These are phyloP conservation scores for Eutrema japonicum DNA, from an alignment of 345 rosid species.

Conservation along the genomic window DNA sequence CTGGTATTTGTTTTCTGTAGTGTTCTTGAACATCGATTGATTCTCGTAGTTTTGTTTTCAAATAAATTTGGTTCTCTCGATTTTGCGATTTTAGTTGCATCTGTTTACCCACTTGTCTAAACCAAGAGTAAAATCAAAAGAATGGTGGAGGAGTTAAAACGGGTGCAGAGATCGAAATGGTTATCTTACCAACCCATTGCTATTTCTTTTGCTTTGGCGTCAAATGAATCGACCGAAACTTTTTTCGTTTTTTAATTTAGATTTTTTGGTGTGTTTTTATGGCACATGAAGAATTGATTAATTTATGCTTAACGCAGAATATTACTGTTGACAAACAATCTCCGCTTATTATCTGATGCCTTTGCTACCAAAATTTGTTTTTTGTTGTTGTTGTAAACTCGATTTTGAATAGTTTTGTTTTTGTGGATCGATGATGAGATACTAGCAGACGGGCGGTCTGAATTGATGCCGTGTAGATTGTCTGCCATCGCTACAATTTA, in stretches of 20 bases:
- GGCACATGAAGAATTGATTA: constrained; percentile 46
- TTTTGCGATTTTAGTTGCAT: constrained; percentile 42
- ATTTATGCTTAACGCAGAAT: constrained; percentile 45
- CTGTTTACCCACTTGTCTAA: constrained; percentile 42
- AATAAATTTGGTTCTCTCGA: neutral
- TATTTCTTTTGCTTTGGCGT: constrained; percentile 39
- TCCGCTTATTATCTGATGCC: constrained; percentile 56
- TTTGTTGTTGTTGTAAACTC: neutral
- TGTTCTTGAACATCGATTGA: neutral
- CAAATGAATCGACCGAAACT: constrained; percentile 46
- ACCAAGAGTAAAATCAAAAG: constrained; percentile 1
- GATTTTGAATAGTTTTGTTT: neutral
- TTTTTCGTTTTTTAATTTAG: too few species aligned
- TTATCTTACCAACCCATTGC: constrained; percentile 50
- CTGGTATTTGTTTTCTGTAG: neutral
- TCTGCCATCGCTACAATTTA: constrained; percentile 35
- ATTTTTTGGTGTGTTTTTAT: neutral
- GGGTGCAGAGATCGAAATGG: constrained; percentile 37
- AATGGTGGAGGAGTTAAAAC: constrained; percentile 28
- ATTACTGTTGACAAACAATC: constrained; percentile 35
- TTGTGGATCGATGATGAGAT: constrained; percentile 36
- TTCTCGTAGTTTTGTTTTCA: neutral
- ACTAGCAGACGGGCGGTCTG: constrained; percentile 52
- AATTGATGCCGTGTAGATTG: constrained; percentile 51
- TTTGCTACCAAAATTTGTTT: neutral